These are phyloP conservation scores for Phellinidium pouzarii DNA, from an alignment of 1,284 basidiomycete species.

Conservation along the genomic window DNA sequence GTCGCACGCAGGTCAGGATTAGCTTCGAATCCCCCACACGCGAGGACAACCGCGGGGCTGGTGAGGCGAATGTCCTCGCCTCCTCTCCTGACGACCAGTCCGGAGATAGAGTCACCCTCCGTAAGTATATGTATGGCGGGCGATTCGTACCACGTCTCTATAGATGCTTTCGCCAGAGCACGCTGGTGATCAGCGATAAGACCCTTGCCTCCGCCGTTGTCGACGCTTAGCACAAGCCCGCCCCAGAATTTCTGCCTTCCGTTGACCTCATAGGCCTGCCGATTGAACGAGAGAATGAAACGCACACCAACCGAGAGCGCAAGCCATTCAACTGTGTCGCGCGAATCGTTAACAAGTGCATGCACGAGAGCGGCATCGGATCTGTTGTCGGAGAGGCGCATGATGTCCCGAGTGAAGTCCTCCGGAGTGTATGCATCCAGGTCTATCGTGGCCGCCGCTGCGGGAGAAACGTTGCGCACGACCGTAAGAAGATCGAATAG, in stretches of 20 bases:
- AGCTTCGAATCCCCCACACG: slow-evolving; percentile 61
- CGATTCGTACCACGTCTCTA: slow-evolving; percentile 50
- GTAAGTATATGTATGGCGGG: slow-evolving; percentile 39
- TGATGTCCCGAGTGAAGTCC: slow-evolving; percentile 51
- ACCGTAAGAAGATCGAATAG: slow-evolving; percentile 50
- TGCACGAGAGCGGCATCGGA: slow-evolving; percentile 44
- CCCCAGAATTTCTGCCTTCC: slow-evolving; percentile 65
- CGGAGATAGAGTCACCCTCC: slow-evolving; percentile 33
- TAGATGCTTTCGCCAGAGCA: slow-evolving; percentile 42
- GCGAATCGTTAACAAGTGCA: slow-evolving; percentile 48
- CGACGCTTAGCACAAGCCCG: slow-evolving; percentile 51
- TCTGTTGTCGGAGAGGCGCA: slow-evolving; percentile 46
- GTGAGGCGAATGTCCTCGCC: slow-evolving; percentile 33
- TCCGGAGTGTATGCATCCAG: slow-evolving; percentile 49
- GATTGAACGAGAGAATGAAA: slow-evolving; percentile 54
- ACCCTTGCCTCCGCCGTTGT: slow-evolving; percentile 55
- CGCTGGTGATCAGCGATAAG: slow-evolving; percentile 50
- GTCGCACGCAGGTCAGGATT: slow-evolving; percentile 42
- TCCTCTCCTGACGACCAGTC: slow-evolving; percentile 37
- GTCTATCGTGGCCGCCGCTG: slow-evolving; percentile 43
- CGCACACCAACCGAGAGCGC: slow-evolving; percentile 41
- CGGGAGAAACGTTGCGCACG: slow-evolving; percentile 40
- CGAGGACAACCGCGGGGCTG: slow-evolving; percentile 45
- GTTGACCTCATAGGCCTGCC: slow-evolving; percentile 58
- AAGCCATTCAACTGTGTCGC: slow-evolving; percentile 52